A percentile compares a stretch with the other conserved stretches of the same genome.
Conservation (phyloP, 495 filamentous ascomycete species). For the Podospora didyma region DNA sequence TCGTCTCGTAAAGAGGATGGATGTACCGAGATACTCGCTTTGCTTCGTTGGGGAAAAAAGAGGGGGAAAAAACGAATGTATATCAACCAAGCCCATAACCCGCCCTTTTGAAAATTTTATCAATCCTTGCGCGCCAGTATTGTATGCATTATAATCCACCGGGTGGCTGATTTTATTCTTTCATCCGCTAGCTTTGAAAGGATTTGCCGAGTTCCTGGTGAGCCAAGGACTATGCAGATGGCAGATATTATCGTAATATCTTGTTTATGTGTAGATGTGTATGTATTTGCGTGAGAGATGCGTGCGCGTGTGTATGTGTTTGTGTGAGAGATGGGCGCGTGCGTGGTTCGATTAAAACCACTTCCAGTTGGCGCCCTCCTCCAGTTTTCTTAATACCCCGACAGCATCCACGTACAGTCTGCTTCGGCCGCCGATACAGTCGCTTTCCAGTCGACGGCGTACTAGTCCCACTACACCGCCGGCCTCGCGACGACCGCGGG, state of each 20-base stretch:
- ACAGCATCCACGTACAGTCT: conserved; percentile 43
- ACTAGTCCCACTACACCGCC: conserved; percentile 37
- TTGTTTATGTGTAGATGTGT: not conserved
- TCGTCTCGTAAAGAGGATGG: not conserved
- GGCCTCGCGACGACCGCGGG: conserved; percentile 29
- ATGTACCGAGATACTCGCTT: not conserved
- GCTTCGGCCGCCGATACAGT: conserved; percentile 34
- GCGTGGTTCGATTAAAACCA: conserved; percentile 33
- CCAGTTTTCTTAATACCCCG: conserved; percentile 39
- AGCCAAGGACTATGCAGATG: too few species aligned
- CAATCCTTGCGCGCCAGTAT: not conserved
- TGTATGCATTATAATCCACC: not conserved
- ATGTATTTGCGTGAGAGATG: not conserved
- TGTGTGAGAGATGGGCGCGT: not conserved
- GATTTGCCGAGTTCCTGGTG: too few species aligned
- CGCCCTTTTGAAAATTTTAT: not conserved
- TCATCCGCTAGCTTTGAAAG: too few species aligned
- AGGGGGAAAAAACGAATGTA: not conserved
- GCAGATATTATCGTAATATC: not conserved
- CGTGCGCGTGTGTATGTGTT: not conserved
- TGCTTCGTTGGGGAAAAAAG: not conserved
- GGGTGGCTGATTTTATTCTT: not conserved
- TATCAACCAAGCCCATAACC: not conserved
- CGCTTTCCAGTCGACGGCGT: conserved; percentile 34
- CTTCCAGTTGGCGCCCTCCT: conserved; percentile 31